Evolutionary conservation across 2,329 filamentous ascomycete species (phyloP), one percentile per base, ranked within the genome.

Genomic region (Teratosphaeria destructans): DNA sequence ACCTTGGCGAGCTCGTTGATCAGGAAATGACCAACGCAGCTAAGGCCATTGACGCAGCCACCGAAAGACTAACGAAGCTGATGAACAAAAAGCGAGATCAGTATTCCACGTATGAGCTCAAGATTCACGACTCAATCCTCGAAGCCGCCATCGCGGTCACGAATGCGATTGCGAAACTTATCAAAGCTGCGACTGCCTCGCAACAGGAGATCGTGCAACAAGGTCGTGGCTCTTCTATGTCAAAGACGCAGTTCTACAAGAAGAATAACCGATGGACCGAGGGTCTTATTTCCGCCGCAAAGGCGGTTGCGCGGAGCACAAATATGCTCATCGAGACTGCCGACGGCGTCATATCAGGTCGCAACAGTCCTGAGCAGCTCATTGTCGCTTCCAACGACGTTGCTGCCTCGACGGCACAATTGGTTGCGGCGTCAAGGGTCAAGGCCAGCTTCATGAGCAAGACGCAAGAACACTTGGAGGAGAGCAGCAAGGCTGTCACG

Each of bases 181-280:
- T 99, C 80, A 93, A 94, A 75, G 94, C 94, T 0, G 94, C 94
- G 6, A 95, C 93, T 0, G 85, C 83, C 19, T 95, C 93, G 1
- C 94, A 99, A 73, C 86, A 95, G 73, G 94, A 99, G 77, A 99
- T 99, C 71, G 94, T 99, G 52, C 87, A 91, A 65, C 90, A 95
- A 63, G 94, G 94, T 7, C 87, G 89, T 23, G 94, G 94, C 39
- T 90, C 89, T 11, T 68, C 65, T 59, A 71, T 74, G 57, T 95
- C 90, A 53, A 84, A 87, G 60, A 95, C 92, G 1, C 91, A 92
- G 27, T 99, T 99, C 75, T 99, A 99, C 85, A 97, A 97, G 83
- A 97, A 97, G 81, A 96, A 99, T 82, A 99, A 97, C 77, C 85
- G 94, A 57, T 99, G 94, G 94, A 99, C 94, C 0, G 94, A 99